phyloP scores from a whole-genome alignment of 805 yeast genomes.

The Wickerhamiella dianesei region DNA sequence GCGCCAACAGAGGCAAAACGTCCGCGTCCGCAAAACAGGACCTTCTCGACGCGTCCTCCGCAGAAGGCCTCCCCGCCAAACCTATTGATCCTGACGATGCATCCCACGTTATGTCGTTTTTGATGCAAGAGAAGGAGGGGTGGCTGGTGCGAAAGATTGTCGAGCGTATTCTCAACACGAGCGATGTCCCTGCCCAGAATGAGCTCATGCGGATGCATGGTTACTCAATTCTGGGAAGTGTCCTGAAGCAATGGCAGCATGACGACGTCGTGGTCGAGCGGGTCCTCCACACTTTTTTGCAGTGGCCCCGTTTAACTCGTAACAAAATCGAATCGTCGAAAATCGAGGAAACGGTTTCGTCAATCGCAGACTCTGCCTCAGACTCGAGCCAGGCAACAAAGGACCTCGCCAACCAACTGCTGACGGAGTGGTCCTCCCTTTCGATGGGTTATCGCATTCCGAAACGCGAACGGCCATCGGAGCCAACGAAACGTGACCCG shows the following conservation, averaged over 20 bases:
- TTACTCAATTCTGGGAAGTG: conserved; percentile 56
- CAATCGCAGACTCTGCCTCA: conserved; percentile 24
- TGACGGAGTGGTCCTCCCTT: conserved; percentile 57
- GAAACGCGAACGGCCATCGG: conserved; percentile 40
- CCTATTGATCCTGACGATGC: conserved; percentile 48
- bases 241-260: conserved; percentile 33
- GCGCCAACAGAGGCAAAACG: conserved; percentile 1
- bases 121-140: conserved; percentile 49
- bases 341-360: conserved; percentile 49
- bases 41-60: conserved; percentile 27
- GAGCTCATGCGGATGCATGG: conserved; percentile 73
- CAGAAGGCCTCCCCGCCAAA: conserved; percentile 40
- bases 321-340: conserved; percentile 64
- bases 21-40: conserved; percentile 22
- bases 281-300: conserved; percentile 43
- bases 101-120: conserved; percentile 63
- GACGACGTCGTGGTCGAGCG: conserved; percentile 33
- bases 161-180: conserved; percentile 46
- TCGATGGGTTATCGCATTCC: conserved; percentile 82
- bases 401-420: conserved; percentile 31
- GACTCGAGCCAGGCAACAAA: conserved; percentile 22
- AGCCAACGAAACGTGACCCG: no score
- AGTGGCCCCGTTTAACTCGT: conserved; percentile 62
- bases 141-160: conserved; percentile 53
- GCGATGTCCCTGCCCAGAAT: conserved; percentile 37